Conservation (phyloP, 192 early-diverging fungal species). For the Dispira parvispora region DNA sequence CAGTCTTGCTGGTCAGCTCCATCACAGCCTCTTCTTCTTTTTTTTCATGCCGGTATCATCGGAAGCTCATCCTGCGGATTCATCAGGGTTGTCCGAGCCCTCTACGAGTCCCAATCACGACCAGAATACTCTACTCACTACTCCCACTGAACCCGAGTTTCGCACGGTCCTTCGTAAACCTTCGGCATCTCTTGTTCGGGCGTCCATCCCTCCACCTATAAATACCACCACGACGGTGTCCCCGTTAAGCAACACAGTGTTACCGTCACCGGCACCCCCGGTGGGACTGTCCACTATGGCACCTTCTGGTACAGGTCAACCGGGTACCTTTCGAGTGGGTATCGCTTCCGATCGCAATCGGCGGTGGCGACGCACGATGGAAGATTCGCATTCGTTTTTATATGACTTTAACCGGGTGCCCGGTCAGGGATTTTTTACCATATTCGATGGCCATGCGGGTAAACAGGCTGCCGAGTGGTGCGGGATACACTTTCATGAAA, state of each 20-base stretch:
- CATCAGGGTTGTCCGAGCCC: no score
- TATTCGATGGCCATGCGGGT: slow-evolving; percentile 97
- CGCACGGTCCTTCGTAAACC: neutral
- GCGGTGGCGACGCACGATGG: slow-evolving; percentile 87
- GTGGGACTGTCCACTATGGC: neutral
- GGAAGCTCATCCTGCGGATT: no score
- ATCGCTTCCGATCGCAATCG: slow-evolving; percentile 78
- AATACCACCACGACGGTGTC: slow-evolving; percentile 1
- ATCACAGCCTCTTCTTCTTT: no score
- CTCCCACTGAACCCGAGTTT: neutral
- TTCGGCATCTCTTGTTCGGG: slow-evolving; percentile 1
- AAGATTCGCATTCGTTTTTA: slow-evolving; percentile 83
- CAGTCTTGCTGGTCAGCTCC: no score
- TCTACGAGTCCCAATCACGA: neutral
- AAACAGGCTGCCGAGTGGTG: slow-evolving; percentile 92
- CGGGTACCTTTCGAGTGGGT: slow-evolving; percentile 38
- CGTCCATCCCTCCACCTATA: slow-evolving; percentile 5
- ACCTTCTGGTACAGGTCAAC: neutral
- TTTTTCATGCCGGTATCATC: no score
- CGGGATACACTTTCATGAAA: slow-evolving; percentile 66
- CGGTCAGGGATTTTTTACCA: slow-evolving; percentile 81
- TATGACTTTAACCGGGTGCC: slow-evolving; percentile 65
- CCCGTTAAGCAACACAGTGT: neutral
- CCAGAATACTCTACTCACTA: neutral
- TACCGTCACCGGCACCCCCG: neutral